Base-by-base conservation (phyloP, 768 basidiomycete genomes). In the Lentinula guzmanii region DNA sequence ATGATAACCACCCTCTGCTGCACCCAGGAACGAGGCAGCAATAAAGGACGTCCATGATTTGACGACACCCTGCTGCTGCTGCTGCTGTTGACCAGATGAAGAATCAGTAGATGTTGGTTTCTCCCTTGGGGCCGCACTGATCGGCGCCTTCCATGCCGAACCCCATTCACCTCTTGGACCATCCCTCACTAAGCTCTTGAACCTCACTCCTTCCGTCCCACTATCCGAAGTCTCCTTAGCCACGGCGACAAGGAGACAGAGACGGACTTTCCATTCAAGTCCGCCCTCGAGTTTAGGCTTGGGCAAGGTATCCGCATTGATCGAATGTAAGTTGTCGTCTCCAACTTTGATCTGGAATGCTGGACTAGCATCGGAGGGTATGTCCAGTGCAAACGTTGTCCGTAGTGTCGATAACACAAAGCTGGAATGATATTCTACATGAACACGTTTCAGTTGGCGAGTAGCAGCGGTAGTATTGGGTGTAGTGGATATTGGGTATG, bases 311-410 rank as follows among this genome's bases (percentile, higher is more conserved):
- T 9, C 11, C 5, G 18, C 2, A 10, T 41, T 39, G 37, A 39
- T 8, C 37, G n/a, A 5, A 21, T 37, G 48, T 2, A 35, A 18
- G 13, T 34, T 4, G 4, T 60, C 66, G 18, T 69, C 68, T 37
- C 83, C 82, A 5, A 89, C 77, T 54, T 79, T 75, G 1, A 95
- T 77, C 57, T 86, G 79, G 73, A 98, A 98, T 0, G 87, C 89
- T 0, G 96, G 94, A 56, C 91, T 90, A 0, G 89, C 93, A 61
- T 97, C 96, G 1, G 89, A 85, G 0, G 95, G 96, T 61, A 99
- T 95, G 69, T 95, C 94, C 2, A 99, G 83, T 13, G 89, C 78
- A 74, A 98, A 98, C 0, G 90, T 86, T 34, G 91, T 86, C 31
- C 95, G 87, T 0, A 86, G 77, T 0, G 87, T 86, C 50, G 89